Base-by-base conservation (phyloP, 2,329 filamentous ascomycete species). In the Botrytis tulipae region DNA sequence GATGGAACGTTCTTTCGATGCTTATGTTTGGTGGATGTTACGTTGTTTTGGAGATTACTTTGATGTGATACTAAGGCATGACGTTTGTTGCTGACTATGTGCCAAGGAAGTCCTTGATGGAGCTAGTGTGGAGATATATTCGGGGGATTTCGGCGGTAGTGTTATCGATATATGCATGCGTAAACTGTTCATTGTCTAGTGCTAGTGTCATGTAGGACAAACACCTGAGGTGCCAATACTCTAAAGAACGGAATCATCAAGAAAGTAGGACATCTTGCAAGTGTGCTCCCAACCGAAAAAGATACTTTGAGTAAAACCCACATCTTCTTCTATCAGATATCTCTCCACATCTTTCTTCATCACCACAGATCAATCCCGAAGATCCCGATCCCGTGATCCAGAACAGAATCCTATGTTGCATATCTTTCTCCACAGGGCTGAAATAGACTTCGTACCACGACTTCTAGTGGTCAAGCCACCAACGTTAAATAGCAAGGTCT, bases 21-120 rank as follows among this genome's bases (percentile, higher is more conserved):
- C 65, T 68, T 54, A 68, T 29, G 2, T 68, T 37, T 68, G 35
- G 35, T n/a, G 42, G 25, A 68, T 68, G 46, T 57, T 68, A 68
- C 65, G 65, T 68, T 57, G 35, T 22, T 12, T 42, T 42, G 65
- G 65, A 42, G 29, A 54, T 57, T 14, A 68, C 25, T 57, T 54
- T n/a, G 25, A 54, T 29, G 14, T n/a, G 35, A 12, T 40, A 29
- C 35, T 22, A 42, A 10, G 35, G 48, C 9, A 42, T 40, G 25
- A 5, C 29, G 37, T 37, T 10, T 54, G 32, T 32, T 68, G 48
- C n/a, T 51, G 22, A 37, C 44, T 40, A 67, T 20, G 3, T 40
- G 32, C 32, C 46, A 29, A 68, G 65, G 46, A 68, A 68, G 22
- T 54, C 46, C 25, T 66, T 40, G 35, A 37, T 57, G 25, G 29